Evolutionary conservation across 345 rosid species (phyloP).

Genomic region (Populus euphratica): DNA sequence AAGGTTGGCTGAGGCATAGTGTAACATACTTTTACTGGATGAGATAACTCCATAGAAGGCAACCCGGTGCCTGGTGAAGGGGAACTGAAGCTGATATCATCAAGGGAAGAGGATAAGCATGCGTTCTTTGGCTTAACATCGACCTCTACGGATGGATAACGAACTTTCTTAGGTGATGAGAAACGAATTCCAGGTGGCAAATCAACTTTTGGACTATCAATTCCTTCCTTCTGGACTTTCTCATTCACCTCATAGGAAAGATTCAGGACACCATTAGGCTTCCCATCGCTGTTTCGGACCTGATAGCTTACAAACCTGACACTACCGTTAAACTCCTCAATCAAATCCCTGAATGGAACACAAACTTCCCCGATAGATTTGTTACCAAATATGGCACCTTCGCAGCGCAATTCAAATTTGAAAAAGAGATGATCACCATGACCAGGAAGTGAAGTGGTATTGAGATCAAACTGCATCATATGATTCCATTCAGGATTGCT

Average conservation of each 20-base stretch:
- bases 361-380: constrained; percentile 35
- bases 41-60: constrained; percentile 4
- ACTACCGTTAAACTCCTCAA: constrained; percentile 32
- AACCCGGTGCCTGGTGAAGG: constrained; percentile 1
- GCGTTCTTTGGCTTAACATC: background rate
- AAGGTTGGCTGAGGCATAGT: background rate
- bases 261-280: constrained; percentile 40
- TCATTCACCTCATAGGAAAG: constrained; percentile 32
- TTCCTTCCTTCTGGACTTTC: background rate
- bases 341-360: constrained; percentile 36
- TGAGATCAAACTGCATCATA: constrained; percentile 33
- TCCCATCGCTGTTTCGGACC: constrained; percentile 34
- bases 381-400: constrained; percentile 23
- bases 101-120: constrained; percentile 4
- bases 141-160: constrained; percentile 9
- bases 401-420: constrained; percentile 28
- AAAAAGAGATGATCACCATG: constrained; percentile 19
- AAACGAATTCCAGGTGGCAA: background rate
- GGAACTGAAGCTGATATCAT: constrained; percentile 16
- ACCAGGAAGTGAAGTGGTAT: background rate
- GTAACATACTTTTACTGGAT: background rate
- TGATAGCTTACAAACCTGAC: constrained; percentile 31
- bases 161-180: background rate
- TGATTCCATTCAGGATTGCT: constrained; percentile 51
- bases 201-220: background rate